These are phyloP conservation scores for Phytophthora cryptogea DNA, from an alignment of 352 stramenopile species.

Conservation along the genomic window DNA sequence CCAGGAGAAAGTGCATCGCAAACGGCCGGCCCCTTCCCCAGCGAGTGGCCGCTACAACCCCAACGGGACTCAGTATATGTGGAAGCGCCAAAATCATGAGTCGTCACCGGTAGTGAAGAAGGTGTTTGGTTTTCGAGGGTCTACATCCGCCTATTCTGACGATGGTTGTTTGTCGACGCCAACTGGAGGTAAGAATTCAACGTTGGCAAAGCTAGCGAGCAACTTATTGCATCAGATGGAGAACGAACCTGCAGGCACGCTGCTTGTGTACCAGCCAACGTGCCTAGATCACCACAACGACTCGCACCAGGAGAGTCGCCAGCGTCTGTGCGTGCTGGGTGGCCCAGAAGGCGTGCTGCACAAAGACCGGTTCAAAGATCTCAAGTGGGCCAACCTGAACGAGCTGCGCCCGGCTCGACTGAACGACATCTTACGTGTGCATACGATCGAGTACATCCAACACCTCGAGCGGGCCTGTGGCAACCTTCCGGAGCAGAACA, in stretches of 20 bases:
- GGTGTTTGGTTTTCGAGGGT: conserved; percentile 3
- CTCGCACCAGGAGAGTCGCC: conserved; percentile 70
- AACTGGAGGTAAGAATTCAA: conserved; percentile 27
- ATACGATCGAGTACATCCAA: conserved; percentile 68
- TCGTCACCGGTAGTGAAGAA: conserved; percentile 16
- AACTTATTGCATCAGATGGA: conserved; percentile 34
- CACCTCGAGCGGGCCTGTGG: conserved; percentile 52
- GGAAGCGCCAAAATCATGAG: conserved; percentile 38
- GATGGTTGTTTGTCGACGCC: conserved; percentile 17
- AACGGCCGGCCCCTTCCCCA: conserved; percentile 46
- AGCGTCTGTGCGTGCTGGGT: conserved; percentile 56
- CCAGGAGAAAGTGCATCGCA: conserved; percentile 47
- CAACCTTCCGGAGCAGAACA: conserved; percentile 51
- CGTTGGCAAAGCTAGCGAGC: conserved; percentile 29
- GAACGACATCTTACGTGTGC: conserved; percentile 64
- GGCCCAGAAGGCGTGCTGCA: conserved; percentile 67
- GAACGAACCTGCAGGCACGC: conserved; percentile 37
- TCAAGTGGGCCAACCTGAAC: conserved; percentile 64
- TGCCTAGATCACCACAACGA: conserved; percentile 81
- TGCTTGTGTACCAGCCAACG: conserved; percentile 72
- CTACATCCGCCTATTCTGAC: not conserved
- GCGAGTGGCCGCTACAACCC: conserved; percentile 25
- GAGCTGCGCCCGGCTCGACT: conserved; percentile 55
- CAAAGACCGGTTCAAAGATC: conserved; percentile 61
- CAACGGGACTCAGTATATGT: conserved; percentile 36